Evolutionary conservation across 768 basidiomycete species (phyloP), one percentile per base, ranked within the genome.

Genomic region (Suillus weaverae): DNA sequence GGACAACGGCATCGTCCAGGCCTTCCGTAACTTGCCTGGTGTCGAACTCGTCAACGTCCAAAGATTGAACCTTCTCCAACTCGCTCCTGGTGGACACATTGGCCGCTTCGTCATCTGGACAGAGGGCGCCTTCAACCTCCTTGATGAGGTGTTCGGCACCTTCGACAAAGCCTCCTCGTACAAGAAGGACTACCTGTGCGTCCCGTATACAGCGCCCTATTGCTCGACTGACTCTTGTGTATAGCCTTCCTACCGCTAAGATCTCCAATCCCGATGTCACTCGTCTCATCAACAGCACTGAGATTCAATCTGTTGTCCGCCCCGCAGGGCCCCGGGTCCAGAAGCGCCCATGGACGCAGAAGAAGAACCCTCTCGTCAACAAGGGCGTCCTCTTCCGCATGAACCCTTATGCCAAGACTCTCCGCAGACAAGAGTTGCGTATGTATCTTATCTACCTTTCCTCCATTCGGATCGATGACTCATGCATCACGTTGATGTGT

Each of bases 21-120:
- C 97, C 8, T 98, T 99, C 92, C 90, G 97, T 77, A 99, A 99
- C 83, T 80, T 99, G 70, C 97, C 97, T 67, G 97, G 97, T 81
- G 96, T 99, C 71, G 97, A 99, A 83, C 83, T 97, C 61, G 94
- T 92, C 81, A 96, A 93, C 77, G 97, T 99, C 71, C 86, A 89
- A 78, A 82, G 92, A 60, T 84, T 99, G 72, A 99, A 99, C 84
- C 88, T 99, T 73, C 94, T 99, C 77, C 95, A 98, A 82, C 94
- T 99, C 77, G 97, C 97, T 18, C 97, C 97, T 57, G 97, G 97
- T 88, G 97, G 97, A 70, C 97, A 99, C 77, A 89, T 99, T 66
- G 97, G 97, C 67, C 94, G 97, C 68, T 99, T 99, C 83, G 85
- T 98, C 78, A 97, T 99, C 85, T 99, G 97, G 97, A 99, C 97